Base-by-base conservation (phyloP, 108 stramenopile genomes). In the Parmales sp. region DNA sequence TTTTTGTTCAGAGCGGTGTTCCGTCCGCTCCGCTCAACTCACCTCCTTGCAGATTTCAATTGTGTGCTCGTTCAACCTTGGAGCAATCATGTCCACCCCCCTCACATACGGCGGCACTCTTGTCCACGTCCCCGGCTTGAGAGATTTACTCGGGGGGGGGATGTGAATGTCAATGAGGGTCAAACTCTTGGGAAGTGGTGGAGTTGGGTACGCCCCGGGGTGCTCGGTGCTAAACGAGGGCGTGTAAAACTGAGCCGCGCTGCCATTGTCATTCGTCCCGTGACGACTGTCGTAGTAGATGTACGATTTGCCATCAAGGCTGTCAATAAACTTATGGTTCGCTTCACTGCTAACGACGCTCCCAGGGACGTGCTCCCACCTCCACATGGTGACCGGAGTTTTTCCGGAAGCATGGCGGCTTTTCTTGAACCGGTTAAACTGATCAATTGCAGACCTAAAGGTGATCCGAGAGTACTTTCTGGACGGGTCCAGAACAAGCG, bases 161-260 rank as follows among this genome's bases (percentile, higher is more conserved):
- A 60, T 34, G 54, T 20, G 9, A 1, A 16, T 19, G 26, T 34
- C 54, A 3, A 60, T 60, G 54, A 19, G 36, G 3, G 18, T 34
- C 31, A 60, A 13, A 16, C 31, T 34, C n/a, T 60, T 34, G 29
- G 54, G 54, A 34, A 34, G 13, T 28, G 54, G 54, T 18, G 54
- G 54, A 16, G 13, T 34, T 11, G 54, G 54, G 20, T 60, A 60
- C 13, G 36, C 16, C 20, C 54, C 54, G 3, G 54, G 54, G 54
- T 60, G 54, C 54, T 60, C 26, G 31, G 54, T 60, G 54, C 36
- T 34, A 34, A 60, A 60, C 31, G 54, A 28, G 31, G 54, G 54
- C 54, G 29, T 20, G 22, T 23, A 23, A 23, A 23, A 48, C 46
- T 23, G 19, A 13, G 31, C 54, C 26, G 18, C 13, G 54, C 54